These are phyloP conservation scores for Spiromastix sp. DNA, from an alignment of 2,329 filamentous ascomycete species.

Conservation along the genomic window DNA sequence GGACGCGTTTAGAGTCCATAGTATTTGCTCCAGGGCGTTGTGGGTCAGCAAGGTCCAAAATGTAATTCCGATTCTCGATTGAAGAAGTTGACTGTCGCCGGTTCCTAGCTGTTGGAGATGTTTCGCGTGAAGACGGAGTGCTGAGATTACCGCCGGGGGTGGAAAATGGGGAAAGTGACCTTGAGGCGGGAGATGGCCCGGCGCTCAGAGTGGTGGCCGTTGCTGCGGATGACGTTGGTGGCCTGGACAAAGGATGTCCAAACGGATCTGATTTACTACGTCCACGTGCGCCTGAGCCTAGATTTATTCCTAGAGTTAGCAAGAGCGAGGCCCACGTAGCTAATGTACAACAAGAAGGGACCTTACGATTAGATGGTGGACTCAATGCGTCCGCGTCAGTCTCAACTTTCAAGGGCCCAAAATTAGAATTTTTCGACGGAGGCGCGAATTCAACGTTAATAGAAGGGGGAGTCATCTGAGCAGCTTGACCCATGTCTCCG, in stretches of 20 bases:
- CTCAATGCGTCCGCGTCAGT: slow-evolving; percentile 67
- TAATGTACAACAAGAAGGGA: neutral
- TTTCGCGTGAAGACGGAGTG: slow-evolving; percentile 33
- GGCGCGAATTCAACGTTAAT: slow-evolving; percentile 93
- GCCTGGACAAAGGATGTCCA: slow-evolving; percentile 34
- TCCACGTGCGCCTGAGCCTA: slow-evolving; percentile 40
- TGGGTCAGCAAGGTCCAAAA: slow-evolving; percentile 83
- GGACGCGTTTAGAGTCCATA: slow-evolving; percentile 65
- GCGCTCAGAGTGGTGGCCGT: slow-evolving; percentile 17
- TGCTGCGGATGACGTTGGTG: slow-evolving; percentile 21
- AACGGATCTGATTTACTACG: slow-evolving; percentile 54
- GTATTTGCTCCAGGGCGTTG: slow-evolving; percentile 59
- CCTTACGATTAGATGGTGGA: slow-evolving; percentile 55
- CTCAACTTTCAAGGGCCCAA: slow-evolving; percentile 56
- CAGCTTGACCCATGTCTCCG: slow-evolving; percentile 55
- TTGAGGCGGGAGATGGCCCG: slow-evolving; percentile 19
- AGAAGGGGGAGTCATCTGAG: slow-evolving; percentile 78
- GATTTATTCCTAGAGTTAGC: slow-evolving; percentile 7
- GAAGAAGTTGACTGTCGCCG: slow-evolving; percentile 37
- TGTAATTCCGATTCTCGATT: slow-evolving; percentile 58
- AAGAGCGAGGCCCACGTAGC: neutral
- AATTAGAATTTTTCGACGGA: slow-evolving; percentile 54
- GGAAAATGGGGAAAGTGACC: slow-evolving; percentile 36
- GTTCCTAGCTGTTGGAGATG: slow-evolving; percentile 32
- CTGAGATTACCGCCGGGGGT: slow-evolving; percentile 23